phyloP scores from a whole-genome alignment of 179 eudicot species.

The Patellifolia procumbens region DNA sequence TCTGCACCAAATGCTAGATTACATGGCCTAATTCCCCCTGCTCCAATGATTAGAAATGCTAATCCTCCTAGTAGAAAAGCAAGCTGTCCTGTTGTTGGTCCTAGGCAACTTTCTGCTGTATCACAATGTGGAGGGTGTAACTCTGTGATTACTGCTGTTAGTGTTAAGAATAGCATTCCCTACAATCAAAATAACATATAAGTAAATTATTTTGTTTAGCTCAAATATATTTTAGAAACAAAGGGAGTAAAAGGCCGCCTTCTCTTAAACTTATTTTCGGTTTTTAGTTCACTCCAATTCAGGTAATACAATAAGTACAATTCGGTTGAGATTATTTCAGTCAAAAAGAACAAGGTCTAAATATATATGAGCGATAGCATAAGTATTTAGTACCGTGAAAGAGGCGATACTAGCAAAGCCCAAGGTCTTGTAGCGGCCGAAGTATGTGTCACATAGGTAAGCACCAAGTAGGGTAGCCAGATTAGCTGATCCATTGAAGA shows the following conservation, averaged over 20 bases:
- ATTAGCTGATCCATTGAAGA: conserved; percentile 67
- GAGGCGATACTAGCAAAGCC: conserved; percentile 56
- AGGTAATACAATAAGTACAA: no score
- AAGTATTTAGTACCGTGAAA: conserved; percentile 42
- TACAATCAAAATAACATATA: conserved; percentile 12
- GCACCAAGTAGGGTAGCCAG: conserved; percentile 64
- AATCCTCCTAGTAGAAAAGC: conserved; percentile 48
- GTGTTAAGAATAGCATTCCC: conserved; percentile 68
- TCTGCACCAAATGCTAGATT: conserved; percentile 87
- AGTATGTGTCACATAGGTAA: conserved; percentile 57
- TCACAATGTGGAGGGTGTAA: conserved; percentile 68
- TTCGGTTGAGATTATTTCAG: no score
- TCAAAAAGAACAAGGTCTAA: neutral
- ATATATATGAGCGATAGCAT: no score
- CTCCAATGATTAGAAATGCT: conserved; percentile 50
- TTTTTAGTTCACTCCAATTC: no score
- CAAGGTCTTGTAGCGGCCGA: conserved; percentile 67
- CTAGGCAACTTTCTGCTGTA: conserved; percentile 34
- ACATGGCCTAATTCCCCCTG: conserved; percentile 77
- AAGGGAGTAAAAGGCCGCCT: no score
- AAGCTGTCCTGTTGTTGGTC: conserved; percentile 56
- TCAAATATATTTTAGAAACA: no score
- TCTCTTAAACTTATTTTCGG: no score
- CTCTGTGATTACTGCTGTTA: conserved; percentile 59
- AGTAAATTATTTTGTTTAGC: neutral